A percentile compares a stretch with the other conserved stretches of the same genome.
Conservation (phyloP, 2,329 filamentous ascomycete species). For the Penicillium brevicompactum region DNA sequence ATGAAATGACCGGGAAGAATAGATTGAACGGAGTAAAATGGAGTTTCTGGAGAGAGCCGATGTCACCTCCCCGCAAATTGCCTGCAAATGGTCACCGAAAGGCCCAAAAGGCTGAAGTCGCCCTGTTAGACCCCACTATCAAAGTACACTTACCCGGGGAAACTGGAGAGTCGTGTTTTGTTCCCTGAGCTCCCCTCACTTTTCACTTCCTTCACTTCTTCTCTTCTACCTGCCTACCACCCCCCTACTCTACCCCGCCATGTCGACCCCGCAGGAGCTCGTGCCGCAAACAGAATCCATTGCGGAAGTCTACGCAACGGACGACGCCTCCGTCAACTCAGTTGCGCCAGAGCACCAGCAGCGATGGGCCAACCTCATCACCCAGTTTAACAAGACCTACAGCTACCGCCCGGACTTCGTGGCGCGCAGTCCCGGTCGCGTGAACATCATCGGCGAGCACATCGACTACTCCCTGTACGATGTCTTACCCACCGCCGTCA, state of each 20-base stretch:
- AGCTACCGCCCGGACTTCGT: conserved; percentile 75
- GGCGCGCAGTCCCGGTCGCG: conserved; percentile 85
- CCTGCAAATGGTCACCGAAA: conserved; percentile 19
- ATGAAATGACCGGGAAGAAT: background rate
- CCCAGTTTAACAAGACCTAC: conserved; percentile 71
- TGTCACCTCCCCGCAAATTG: conserved; percentile 13
- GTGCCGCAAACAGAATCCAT: conserved; percentile 78
- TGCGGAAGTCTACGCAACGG: conserved; percentile 78
- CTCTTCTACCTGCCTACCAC: background rate
- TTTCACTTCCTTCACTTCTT: background rate
- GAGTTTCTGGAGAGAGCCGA: background rate
- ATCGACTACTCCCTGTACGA: conserved; percentile 98
- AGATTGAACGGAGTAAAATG: background rate
- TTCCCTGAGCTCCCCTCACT: conserved; percentile 3
- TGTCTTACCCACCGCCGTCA: conserved; percentile 93
- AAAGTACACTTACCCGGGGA: conserved; percentile 15
- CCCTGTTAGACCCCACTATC: conserved; percentile 8
- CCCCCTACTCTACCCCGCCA: conserved; percentile 30
- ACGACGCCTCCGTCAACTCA: conserved; percentile 73
- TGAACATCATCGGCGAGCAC: conserved; percentile 99
- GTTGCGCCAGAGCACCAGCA: conserved; percentile 67
- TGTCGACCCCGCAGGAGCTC: conserved; percentile 44
- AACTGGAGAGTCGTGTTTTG: conserved; percentile 3
- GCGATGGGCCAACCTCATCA: conserved; percentile 75
- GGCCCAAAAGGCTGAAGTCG: conserved; percentile 4